Evolutionary conservation across 2,329 filamentous ascomycete species (phyloP), one percentile per base, ranked within the genome.

Genomic region (Nemania sp.): DNA sequence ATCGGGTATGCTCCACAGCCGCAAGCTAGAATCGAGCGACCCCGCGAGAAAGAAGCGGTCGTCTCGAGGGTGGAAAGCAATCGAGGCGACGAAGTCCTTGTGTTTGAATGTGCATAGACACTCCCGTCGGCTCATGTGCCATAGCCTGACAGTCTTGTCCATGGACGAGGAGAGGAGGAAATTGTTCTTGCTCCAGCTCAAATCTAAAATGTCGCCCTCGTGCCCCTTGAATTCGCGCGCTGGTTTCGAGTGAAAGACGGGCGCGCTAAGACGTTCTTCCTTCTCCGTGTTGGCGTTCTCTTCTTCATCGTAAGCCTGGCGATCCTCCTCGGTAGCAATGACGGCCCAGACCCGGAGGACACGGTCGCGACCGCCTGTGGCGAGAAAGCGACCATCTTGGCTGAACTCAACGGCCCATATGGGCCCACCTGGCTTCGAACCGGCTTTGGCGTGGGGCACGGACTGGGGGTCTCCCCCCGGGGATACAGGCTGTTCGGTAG

Each of bases 171-270:
- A 97, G 15, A 99, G 81, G 29, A 99, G 77, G 68, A 99, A 99
- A 74, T 96, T 97, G 76, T 99, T 99, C 81, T 98, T 99, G 79
- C 94, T 98, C 95, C 95, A 99, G 74, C 91, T 96, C 61, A 99
- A 75, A 72, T 97, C 94, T 65, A 99, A 78, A 5, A 99, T 87
- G 67, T 96, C 93, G 15, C 90, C 88, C 0, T 86, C 89, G 72
- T 99, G 95, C 4, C 92, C 93, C 55, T 84, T 79, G 66, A 95
- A 97, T 71, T 97, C 90, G 57, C 88, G 85, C 10, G 91, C 74
- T 0, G 93, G 91, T 69, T 90, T 90, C 51, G 86, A 85, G 65
- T 87, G 87, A 72, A 99, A 98, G 0, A 99, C 94, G 2, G 94
- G 94, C 1, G 95, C 94, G 68, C 90, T 96, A 48, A 98, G 79